Conservation (phyloP, 23 red algal species). For the Chondrus crispus region DNA sequence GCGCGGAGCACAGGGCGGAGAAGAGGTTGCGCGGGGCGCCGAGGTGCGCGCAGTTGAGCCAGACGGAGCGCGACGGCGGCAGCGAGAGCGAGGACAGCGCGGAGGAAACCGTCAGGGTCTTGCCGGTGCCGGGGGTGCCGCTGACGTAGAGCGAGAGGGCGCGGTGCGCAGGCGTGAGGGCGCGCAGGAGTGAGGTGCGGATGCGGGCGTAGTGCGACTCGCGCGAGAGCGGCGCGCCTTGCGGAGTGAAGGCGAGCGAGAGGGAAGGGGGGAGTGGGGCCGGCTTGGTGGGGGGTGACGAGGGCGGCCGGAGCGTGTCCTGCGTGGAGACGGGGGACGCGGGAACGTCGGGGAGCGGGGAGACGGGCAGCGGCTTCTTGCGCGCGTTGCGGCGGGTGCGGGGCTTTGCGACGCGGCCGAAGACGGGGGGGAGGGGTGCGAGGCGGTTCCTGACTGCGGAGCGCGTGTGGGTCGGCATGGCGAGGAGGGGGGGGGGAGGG, state of each 20-base stretch:
- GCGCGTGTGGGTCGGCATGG: background rate
- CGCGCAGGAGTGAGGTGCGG: background rate
- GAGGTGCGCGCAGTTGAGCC: slow-evolving; percentile 47
- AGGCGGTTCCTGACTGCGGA: too few species aligned
- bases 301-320: background rate
- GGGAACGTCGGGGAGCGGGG: background rate
- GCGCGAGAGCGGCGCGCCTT: background rate
- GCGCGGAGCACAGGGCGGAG: background rate
- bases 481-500: background rate
- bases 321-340: background rate
- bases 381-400: background rate
- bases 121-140: slow-evolving; percentile 79
- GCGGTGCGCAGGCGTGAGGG: background rate
- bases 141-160: slow-evolving; percentile 52
- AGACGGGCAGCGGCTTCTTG: background rate
- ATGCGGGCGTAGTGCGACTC: background rate
- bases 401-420: background rate
- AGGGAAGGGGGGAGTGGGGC: background rate
- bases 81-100: background rate
- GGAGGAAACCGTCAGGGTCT: slow-evolving; percentile 52
- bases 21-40: background rate
- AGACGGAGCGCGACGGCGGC: background rate
- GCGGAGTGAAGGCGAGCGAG: background rate
- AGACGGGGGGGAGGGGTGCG: background rate
- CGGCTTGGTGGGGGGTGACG: background rate